Evolutionary conservation across 1,284 basidiomycete genomes (phyloP), one percentile per base, ranked within the genome.

Genomic region (Pterula multifida): DNA sequence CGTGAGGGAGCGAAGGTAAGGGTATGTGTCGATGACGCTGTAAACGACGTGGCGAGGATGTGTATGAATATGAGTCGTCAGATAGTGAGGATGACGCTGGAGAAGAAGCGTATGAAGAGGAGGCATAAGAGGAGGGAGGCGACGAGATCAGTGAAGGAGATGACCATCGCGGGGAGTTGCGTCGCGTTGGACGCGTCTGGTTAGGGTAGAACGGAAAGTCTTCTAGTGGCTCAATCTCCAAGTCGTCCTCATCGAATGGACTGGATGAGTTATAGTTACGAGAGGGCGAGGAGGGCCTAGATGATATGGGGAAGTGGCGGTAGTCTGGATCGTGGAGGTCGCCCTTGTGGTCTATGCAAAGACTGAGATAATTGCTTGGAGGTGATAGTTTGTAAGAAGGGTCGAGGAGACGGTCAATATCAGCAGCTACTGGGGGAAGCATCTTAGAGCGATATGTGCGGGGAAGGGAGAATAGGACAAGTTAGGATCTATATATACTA

Each of bases 391-490:
- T 42, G 45, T 68, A 68, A 21, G 66, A 59, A 22, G 67, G 66
- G 56, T 68, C 67, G 55, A 68, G 65, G 47, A 68, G 59, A 51
- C 67, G 65, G 19, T 64, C 64, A 55, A 68, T 15, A 23, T 47
- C 45, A 4, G 24, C 45, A 19, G 45, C 6, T 9, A 4, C 17
- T 6, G 39, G 21, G 39, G 39, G 39, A 42, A 42, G 39, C 39
- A 42, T 42, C 19, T 6, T 6, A 19, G 39, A 42, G 39, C 39
- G 39, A 22, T 17, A 42, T 42, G 13, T 42, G 39, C 39, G 39
- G 39, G 39, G 39, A n/a, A 42, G 32, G 32, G 32, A n/a, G 11
- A 35, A 35, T n/a, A 35, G 32, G n/a, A n/a, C n/a, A n/a, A 35
- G 32, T 35, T 35, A n/a, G 32, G 32, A 35, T 35, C n/a, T n/a